Conservation (phyloP, 768 basidiomycete genomes). For the Multifurca ochricompacta region DNA sequence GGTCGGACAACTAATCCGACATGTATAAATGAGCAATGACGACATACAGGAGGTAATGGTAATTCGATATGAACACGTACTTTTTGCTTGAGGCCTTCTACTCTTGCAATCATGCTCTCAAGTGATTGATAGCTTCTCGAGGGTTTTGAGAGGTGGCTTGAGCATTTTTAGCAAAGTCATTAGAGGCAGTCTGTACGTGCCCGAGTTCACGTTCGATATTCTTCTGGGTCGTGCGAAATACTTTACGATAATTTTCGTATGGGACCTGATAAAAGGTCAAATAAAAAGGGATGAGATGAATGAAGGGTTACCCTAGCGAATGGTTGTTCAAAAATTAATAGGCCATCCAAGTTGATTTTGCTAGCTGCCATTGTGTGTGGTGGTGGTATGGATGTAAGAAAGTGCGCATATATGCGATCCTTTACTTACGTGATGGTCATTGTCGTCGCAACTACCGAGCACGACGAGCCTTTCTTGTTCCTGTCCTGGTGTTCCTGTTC, state of each 20-base stretch:
- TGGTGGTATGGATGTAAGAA: background rate
- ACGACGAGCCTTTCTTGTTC: too few species aligned
- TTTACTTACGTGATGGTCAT: constrained; percentile 13
- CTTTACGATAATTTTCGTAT: constrained; percentile 81
- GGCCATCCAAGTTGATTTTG: constrained; percentile 65
- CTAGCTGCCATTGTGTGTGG: constrained; percentile 25
- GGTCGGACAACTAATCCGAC: constrained; percentile 38
- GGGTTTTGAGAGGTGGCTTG: constrained; percentile 32
- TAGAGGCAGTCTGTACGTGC: constrained; percentile 46
- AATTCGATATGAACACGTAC: constrained; percentile 37
- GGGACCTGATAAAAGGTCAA: constrained; percentile 52
- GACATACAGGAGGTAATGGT: background rate
- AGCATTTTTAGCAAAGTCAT: constrained; percentile 49
- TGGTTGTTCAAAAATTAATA: constrained; percentile 78
- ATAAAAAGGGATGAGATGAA: constrained; percentile 1
- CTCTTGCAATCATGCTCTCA: constrained; percentile 68
- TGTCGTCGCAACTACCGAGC: too few species aligned
- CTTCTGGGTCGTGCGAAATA: constrained; percentile 78
- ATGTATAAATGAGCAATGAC: constrained; percentile 3
- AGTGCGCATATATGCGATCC: too few species aligned
- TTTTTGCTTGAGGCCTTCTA: constrained; percentile 83
- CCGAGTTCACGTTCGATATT: constrained; percentile 74
- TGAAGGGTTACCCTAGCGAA: constrained; percentile 57
- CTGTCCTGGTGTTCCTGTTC: constrained; percentile 1
- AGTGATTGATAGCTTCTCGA: constrained; percentile 51